Conservation (phyloP, 1,284 basidiomycete genomes). For the Heterobasidion parviporum region DNA sequence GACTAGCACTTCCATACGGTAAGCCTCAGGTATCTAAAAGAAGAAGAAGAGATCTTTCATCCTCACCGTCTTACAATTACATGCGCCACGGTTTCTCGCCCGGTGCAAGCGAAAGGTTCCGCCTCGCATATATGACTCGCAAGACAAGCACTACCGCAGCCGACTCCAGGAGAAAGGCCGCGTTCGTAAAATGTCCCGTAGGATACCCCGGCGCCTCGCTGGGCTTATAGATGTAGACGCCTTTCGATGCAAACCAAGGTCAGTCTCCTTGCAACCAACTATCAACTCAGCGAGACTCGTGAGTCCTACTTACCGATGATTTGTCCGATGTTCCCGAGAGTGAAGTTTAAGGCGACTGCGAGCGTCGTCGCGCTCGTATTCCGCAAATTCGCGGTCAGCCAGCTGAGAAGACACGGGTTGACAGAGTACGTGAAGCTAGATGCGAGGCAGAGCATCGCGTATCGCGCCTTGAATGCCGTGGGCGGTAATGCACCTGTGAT, state of each 20-base stretch:
- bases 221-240: conserved; percentile 30
- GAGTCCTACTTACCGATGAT: conserved; percentile 17
- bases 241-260: conserved; percentile 5
- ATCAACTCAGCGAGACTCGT: background rate
- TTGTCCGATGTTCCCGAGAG: conserved; percentile 28
- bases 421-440: conserved; percentile 26
- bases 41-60: too few relatives aligned
- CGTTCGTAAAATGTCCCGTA: conserved; percentile 29
- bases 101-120: conserved; percentile 12
- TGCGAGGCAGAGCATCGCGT: conserved; percentile 26
- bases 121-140: conserved; percentile 12
- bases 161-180: conserved; percentile 20
- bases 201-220: conserved; percentile 24
- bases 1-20: too few relatives aligned
- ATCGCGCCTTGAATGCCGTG: conserved; percentile 22
- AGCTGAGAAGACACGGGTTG: conserved; percentile 28
- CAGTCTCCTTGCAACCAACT: background rate
- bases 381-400: conserved; percentile 27
- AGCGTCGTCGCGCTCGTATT: conserved; percentile 25
- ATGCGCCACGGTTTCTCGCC: conserved; percentile 14
- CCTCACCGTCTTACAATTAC: background rate
- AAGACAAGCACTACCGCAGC: conserved; percentile 15
- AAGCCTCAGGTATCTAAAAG: too few relatives aligned
- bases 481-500: conserved; percentile 19
- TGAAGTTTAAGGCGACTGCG: conserved; percentile 27